Conservation (phyloP, 345 rosid species). For the Lenwebbia sp. region DNA sequence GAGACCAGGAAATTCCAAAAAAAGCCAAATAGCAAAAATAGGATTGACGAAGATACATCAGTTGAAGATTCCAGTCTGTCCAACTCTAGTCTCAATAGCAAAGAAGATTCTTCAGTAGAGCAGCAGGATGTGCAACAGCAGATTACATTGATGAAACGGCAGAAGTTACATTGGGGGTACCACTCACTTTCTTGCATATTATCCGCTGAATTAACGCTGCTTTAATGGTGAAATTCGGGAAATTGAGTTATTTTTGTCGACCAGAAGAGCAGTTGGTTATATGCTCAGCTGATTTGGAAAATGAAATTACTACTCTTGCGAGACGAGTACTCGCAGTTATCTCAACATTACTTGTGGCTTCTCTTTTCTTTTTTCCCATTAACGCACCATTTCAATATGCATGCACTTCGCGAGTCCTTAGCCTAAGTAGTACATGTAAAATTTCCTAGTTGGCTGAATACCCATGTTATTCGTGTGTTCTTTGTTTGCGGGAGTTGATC, state of each 20-base stretch:
- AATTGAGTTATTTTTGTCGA: not conserved
- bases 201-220: not conserved
- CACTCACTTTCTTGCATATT: not conserved
- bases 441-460: not conserved
- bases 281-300: not conserved
- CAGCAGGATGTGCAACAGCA: not conserved
- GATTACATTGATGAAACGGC: not conserved
- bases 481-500: not conserved
- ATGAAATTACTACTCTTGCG: not conserved
- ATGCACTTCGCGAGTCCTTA: not conserved
- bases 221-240: not conserved
- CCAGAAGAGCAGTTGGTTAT: not conserved
- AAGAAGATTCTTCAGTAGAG: not conserved
- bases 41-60: not conserved
- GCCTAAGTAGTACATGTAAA: not conserved
- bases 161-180: conserved; percentile 16
- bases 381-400: not conserved
- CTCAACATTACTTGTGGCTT: not conserved
- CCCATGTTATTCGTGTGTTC: not conserved
- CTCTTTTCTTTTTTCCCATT: not conserved
- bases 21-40: not conserved
- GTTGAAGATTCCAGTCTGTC: not conserved
- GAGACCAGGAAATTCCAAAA: not conserved
- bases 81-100: not conserved
- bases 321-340: not conserved